Percentiles rank a stretch among this genome's conserved stretches.
phyloP scores from a whole-genome alignment of 2,329 filamentous ascomycete species.

The Xylaria sp. region DNA sequence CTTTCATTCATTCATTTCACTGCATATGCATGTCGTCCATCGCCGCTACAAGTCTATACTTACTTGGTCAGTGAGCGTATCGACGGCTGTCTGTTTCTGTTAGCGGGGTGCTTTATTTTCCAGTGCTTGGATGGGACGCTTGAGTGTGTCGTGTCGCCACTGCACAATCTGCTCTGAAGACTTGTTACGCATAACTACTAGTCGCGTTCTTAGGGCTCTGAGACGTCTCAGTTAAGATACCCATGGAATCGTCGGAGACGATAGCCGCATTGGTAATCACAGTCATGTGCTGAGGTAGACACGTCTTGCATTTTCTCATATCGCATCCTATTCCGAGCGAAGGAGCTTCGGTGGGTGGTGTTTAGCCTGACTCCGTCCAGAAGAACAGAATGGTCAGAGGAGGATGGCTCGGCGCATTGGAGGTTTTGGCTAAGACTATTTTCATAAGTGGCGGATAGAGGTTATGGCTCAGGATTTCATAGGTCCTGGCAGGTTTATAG shows the following conservation, averaged over 20 bases:
- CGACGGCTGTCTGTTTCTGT: slow-evolving; percentile 18
- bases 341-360: slow-evolving; percentile 38
- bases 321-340: slow-evolving; percentile 42
- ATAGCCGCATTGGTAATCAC: slow-evolving; percentile 6
- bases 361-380: slow-evolving; percentile 46
- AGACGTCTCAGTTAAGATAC: slow-evolving; percentile 19
- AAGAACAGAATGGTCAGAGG: slow-evolving; percentile 36
- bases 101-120: slow-evolving; percentile 26
- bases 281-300: slow-evolving; percentile 2
- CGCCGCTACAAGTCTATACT: slow-evolving; percentile 28
- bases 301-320: slow-evolving; percentile 17
- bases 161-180: slow-evolving; percentile 4
- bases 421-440: slow-evolving; percentile 17
- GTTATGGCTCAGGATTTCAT: slow-evolving; percentile 3
- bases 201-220: slow-evolving; percentile 8
- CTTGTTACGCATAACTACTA: slow-evolving; percentile 8
- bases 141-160: slow-evolving; percentile 7
- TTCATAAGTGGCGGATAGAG: slow-evolving; percentile 12
- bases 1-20: slow-evolving; percentile 23
- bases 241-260: slow-evolving; percentile 21
- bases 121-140: neutral
- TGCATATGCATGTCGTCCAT: slow-evolving; percentile 6
- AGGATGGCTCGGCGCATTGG: slow-evolving; percentile 47
- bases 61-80: slow-evolving; percentile 9
- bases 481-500: neutral